phyloP scores from a whole-genome alignment of 192 early-diverging fungal genomes.

The Geranomyces variabilis region DNA sequence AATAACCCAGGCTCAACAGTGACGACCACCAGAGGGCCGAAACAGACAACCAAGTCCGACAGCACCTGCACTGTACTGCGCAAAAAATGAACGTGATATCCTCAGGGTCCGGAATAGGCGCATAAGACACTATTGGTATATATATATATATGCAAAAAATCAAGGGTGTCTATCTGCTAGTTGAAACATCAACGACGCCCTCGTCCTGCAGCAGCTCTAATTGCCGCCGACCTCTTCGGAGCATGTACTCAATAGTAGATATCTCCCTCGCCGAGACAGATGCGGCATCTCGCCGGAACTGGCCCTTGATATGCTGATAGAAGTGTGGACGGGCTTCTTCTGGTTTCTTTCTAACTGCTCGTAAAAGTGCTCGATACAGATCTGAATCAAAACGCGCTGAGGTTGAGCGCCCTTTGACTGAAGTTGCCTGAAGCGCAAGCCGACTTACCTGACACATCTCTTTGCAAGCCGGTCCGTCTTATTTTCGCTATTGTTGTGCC shows the following conservation, averaged over 20 bases:
- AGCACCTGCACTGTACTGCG: too few species aligned
- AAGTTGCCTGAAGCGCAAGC: too few species aligned
- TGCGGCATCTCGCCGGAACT: conserved; percentile 30
- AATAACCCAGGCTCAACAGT: too few species aligned
- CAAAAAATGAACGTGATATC: too few species aligned
- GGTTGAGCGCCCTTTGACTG: background rate
- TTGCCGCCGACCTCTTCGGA: conserved; percentile 28
- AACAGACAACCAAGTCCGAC: too few species aligned
- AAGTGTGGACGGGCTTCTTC: conserved; percentile 27
- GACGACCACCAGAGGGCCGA: too few species aligned
- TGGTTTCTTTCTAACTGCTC: conserved; percentile 26
- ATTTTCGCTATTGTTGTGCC: background rate
- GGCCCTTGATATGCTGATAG: background rate
- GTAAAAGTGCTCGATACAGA: conserved; percentile 29
- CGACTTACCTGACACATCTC: conserved; percentile 25
- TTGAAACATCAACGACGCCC: conserved; percentile 33
- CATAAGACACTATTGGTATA: too few species aligned
- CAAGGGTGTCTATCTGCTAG: too few species aligned
- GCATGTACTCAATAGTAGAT: conserved; percentile 38
- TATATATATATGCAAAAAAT: too few species aligned
- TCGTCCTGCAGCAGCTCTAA: conserved; percentile 27
- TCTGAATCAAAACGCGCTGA: too few species aligned
- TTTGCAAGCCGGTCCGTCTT: conserved; percentile 37
- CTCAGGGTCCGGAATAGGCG: too few species aligned
- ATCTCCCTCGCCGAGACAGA: conserved; percentile 25